Evolutionary conservation across 1,139 yeast genomes (phyloP).

Genomic region (Diutina scorzettiae): DNA sequence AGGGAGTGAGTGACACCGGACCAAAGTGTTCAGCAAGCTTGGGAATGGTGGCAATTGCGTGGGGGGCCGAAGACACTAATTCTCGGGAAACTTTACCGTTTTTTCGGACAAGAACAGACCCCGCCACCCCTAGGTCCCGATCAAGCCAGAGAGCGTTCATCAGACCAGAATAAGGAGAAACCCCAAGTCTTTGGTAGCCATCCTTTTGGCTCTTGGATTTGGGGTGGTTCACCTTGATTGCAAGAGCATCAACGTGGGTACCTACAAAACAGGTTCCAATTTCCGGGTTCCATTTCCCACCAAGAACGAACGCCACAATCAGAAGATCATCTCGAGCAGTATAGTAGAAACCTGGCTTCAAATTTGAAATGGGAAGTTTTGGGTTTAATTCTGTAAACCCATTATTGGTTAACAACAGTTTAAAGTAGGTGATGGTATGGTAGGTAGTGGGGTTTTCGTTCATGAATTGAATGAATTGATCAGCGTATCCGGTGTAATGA

Average conservation of each 20-base stretch:
- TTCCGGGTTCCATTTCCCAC: constrained; percentile 42
- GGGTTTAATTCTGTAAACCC: constrained; percentile 24
- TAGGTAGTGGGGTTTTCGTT: constrained; percentile 30
- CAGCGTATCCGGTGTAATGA: constrained; percentile 14
- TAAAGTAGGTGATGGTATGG: constrained; percentile 25
- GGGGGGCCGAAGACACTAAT: constrained; percentile 24
- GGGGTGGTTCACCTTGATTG: constrained; percentile 46
- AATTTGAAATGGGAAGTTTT: constrained; percentile 13
- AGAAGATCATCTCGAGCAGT: constrained; percentile 26
- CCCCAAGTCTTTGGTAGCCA: constrained; percentile 53
- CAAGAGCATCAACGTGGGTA: constrained; percentile 47
- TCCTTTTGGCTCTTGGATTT: constrained; percentile 33
- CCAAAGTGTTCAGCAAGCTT: constrained; percentile 13
- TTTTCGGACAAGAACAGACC: constrained; percentile 9
- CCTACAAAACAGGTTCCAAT: constrained; percentile 51
- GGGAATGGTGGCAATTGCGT: constrained; percentile 32
- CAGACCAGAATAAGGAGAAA: constrained; percentile 57
- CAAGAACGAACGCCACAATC: constrained; percentile 42
- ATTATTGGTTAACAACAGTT: constrained; percentile 15
- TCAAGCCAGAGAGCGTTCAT: constrained; percentile 48
- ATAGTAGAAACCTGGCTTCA: constrained; percentile 18
- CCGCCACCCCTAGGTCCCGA: constrained; percentile 46
- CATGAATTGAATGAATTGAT: constrained; percentile 26
- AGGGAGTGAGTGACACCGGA: constrained; percentile 19
- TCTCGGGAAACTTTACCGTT: constrained; percentile 14